These are phyloP conservation scores for Saccharomycopsis vini DNA, from an alignment of 805 yeast species.

Conservation along the genomic window DNA sequence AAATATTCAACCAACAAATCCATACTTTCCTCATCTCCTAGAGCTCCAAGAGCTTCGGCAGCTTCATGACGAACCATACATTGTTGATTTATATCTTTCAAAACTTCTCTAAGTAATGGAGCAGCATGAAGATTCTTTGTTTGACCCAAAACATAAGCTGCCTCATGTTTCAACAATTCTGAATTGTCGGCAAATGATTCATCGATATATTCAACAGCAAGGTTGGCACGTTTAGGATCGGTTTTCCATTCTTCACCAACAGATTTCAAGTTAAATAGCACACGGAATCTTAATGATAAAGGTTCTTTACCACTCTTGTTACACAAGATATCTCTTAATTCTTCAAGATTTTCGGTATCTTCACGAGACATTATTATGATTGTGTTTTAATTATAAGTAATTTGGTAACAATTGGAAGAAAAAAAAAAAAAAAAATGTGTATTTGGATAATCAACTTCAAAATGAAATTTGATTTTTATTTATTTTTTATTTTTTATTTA, in stretches of 20 bases:
- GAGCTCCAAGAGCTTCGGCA: constrained; percentile 96
- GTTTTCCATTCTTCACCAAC: constrained; percentile 65
- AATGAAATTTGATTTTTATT: too few relatives aligned
- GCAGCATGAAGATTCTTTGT: constrained; percentile 78
- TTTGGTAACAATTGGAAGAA: neutral
- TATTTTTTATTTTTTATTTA: too few relatives aligned
- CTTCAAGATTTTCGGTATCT: constrained; percentile 35
- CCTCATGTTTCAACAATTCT: constrained; percentile 92
- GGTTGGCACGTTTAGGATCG: constrained; percentile 44
- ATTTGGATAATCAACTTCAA: too few relatives aligned
- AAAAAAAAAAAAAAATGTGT: too few relatives aligned
- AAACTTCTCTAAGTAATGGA: constrained; percentile 62
- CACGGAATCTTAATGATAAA: constrained; percentile 85
- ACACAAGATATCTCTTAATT: constrained; percentile 60
- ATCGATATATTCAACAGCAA: constrained; percentile 74
- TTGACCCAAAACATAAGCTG: constrained; percentile 95
- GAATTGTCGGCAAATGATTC: constrained; percentile 74
- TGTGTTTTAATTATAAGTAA: neutral
- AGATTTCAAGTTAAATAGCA: constrained; percentile 82
- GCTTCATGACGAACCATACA: constrained; percentile 99
- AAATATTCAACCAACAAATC: constrained; percentile 54
- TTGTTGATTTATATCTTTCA: constrained; percentile 62
- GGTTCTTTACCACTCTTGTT: constrained; percentile 61
- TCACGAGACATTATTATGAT: constrained; percentile 4
- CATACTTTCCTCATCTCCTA: constrained; percentile 72